phyloP scores from a whole-genome alignment of 2,329 filamentous ascomycete species.

The Ceratocystis harringtonii region DNA sequence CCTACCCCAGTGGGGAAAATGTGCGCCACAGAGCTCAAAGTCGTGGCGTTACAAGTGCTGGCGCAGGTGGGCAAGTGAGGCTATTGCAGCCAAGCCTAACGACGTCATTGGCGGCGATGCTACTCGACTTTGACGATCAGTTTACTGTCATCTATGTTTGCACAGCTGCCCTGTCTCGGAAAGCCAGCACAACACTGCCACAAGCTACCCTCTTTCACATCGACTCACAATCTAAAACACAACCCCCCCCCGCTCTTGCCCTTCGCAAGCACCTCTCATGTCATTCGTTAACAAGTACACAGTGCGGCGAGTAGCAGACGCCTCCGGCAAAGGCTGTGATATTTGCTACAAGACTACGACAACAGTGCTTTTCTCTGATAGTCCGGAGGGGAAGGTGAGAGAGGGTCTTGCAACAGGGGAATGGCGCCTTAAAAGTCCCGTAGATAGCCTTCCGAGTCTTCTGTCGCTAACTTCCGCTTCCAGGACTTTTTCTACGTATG shows the following conservation, averaged over 20 bases:
- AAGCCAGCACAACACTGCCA: no score
- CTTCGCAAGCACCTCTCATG: constrained; percentile 24
- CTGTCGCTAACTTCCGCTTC: not conserved
- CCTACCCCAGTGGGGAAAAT: not conserved
- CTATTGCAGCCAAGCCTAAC: not conserved
- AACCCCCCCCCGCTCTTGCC: no score
- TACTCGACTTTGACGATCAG: not conserved
- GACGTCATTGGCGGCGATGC: not conserved
- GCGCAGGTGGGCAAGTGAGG: no score
- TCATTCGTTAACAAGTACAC: constrained; percentile 66
- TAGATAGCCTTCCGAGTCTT: constrained; percentile 12
- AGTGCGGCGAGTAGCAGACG: constrained; percentile 73
- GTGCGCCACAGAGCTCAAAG: not conserved
- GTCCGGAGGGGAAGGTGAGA: constrained; percentile 16
- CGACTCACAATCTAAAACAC: no score
- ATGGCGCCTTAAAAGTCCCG: no score
- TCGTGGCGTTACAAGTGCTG: no score
- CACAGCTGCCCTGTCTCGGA: no score
- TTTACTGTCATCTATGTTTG: no score
- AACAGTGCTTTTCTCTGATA: constrained; percentile 56
- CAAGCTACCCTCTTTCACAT: no score
- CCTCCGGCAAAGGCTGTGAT: constrained; percentile 69
- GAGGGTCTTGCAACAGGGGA: not conserved
- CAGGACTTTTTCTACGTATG: constrained; percentile 89
- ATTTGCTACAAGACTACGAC: constrained; percentile 82